Evolutionary conservation across 805 yeast species (phyloP).

Genomic region (Zygotorulaspora sp.): DNA sequence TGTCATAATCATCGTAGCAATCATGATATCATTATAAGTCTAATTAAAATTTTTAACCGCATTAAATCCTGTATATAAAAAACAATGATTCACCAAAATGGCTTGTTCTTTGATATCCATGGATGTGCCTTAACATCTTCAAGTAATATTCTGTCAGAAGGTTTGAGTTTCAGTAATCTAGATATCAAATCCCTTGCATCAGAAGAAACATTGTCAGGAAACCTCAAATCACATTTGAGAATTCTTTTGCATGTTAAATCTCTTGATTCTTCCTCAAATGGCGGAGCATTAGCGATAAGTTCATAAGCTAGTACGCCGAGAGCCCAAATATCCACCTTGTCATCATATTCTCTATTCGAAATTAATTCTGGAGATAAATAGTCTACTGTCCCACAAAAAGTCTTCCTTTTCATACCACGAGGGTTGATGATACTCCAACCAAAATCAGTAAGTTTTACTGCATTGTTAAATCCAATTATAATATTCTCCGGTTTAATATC

Average conservation of each 20-base stretch:
- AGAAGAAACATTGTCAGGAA: slow-evolving; percentile 63
- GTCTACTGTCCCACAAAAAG: slow-evolving; percentile 93
- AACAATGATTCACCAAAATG: slow-evolving; percentile 47
- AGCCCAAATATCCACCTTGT: slow-evolving; percentile 86
- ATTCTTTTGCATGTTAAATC: slow-evolving; percentile 78
- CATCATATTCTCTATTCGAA: slow-evolving; percentile 73
- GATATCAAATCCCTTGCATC: slow-evolving; percentile 76
- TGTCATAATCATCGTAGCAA: too few relatives aligned
- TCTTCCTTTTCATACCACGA: slow-evolving; percentile 55
- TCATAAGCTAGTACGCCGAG: slow-evolving; percentile 84
- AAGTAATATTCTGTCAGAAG: slow-evolving; percentile 59
- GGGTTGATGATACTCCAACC: slow-evolving; percentile 86
- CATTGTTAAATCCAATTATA: slow-evolving; percentile 67
- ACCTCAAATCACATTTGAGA: slow-evolving; percentile 64
- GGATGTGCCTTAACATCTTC: slow-evolving; percentile 68
- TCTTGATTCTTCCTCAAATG: slow-evolving; percentile 79
- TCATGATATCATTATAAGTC: too few relatives aligned
- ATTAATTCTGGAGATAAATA: slow-evolving; percentile 95
- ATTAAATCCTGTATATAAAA: slow-evolving; percentile 8
- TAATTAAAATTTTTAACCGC: too few relatives aligned
- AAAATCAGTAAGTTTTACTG: slow-evolving; percentile 82
- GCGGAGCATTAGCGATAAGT: slow-evolving; percentile 82
- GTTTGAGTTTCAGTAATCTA: slow-evolving; percentile 60
- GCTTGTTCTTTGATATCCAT: slow-evolving; percentile 69
- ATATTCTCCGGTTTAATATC: slow-evolving; percentile 95